Conservation (phyloP, 2,329 filamentous ascomycete genomes). For the Chalaropsis ovoidea region DNA sequence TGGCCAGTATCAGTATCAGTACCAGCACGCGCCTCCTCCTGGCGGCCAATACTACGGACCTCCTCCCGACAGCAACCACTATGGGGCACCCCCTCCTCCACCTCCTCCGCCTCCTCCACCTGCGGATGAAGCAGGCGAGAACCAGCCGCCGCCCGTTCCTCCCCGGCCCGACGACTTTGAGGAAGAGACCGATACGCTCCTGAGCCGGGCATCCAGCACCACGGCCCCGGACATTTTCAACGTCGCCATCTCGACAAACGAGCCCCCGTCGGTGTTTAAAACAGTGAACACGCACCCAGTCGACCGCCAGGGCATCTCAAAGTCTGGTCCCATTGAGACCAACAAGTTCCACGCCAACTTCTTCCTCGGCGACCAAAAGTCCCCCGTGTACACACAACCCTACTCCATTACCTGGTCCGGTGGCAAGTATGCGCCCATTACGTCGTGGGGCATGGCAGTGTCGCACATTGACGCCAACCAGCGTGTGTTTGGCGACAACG, state of each 20-base stretch:
- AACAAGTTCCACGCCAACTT: constrained; percentile 80
- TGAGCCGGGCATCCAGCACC: constrained; percentile 18
- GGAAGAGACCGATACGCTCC: constrained; percentile 3
- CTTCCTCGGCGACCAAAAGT: constrained; percentile 61
- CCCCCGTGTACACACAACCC: constrained; percentile 63
- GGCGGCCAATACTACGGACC: neutral
- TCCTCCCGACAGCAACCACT: constrained; percentile 13
- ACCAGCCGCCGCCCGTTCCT: constrained; percentile 26
- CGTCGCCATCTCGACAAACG: constrained; percentile 43
- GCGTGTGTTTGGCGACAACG: constrained; percentile 53
- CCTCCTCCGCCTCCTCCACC: constrained; percentile 1
- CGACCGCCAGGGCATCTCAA: constrained; percentile 42
- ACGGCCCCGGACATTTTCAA: constrained; percentile 45
- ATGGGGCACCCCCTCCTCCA: neutral
- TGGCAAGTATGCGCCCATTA: constrained; percentile 42
- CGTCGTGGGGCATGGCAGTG: constrained; percentile 54
- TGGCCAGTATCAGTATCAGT: constrained; percentile 24
- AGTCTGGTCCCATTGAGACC: constrained; percentile 49
- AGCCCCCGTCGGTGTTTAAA: constrained; percentile 42
- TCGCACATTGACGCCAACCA: constrained; percentile 62
- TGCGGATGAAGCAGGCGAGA: neutral
- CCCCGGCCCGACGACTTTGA: constrained; percentile 15
- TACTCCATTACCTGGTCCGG: constrained; percentile 60
- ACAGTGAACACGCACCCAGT: constrained; percentile 49
- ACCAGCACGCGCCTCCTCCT: constrained; percentile 16